Conservation (phyloP, 2,329 filamentous ascomycete genomes). For the Calonectria henricotiae region DNA sequence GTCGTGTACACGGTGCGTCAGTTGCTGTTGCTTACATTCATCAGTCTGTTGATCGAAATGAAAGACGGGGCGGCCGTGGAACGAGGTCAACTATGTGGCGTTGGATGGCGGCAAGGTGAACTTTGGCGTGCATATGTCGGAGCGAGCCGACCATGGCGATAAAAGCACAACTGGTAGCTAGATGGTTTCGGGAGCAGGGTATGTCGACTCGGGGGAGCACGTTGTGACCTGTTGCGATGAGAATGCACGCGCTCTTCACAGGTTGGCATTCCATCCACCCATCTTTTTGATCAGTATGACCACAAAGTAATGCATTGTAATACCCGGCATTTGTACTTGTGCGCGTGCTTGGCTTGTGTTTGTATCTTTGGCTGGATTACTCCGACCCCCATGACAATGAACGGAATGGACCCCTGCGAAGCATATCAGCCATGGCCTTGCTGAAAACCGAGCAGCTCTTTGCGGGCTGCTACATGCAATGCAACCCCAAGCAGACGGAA, state of each 20-base stretch:
- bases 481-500: background rate
- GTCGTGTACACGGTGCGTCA: background rate
- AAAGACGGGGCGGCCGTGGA: background rate
- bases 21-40: background rate
- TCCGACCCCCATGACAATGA: background rate
- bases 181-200: background rate
- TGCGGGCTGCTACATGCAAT: constrained; percentile 11
- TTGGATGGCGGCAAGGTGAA: background rate
- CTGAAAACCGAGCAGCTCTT: constrained; percentile 1
- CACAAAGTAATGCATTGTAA: background rate
- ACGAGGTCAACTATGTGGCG: constrained; percentile 2
- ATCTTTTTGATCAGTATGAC: background rate
- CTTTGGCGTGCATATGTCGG: constrained; percentile 7
- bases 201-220: background rate
- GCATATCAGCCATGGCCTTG: constrained; percentile 1
- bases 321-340: background rate
- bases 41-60: background rate
- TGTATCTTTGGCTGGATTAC: background rate
- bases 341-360: constrained; percentile 1
- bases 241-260: background rate
- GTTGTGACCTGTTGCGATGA: background rate
- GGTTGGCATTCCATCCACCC: constrained; percentile 5
- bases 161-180: background rate
- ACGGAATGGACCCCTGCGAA: constrained; percentile 30
- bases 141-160: background rate